Evolutionary conservation across 163 green algal genomes (phyloP).

Genomic region (Scenedesmus sp.): DNA sequence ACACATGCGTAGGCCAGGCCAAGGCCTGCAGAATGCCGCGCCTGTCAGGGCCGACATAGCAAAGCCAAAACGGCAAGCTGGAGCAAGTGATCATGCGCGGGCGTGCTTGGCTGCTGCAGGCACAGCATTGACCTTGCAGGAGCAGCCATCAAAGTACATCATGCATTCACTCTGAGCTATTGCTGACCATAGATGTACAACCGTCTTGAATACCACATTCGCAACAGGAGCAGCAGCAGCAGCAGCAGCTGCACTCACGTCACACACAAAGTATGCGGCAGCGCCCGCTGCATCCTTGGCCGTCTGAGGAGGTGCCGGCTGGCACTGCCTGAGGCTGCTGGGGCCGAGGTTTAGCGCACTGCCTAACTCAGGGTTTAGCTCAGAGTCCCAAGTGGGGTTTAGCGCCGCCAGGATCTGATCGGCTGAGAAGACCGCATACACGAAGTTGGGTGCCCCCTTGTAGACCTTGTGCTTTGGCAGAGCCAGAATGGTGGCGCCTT

Average conservation of each 20-base stretch:
- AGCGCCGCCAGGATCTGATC: constrained; percentile 26
- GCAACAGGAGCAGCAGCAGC: neutral
- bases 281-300: constrained; percentile 1
- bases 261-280: constrained; percentile 45
- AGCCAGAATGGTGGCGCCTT: constrained; percentile 26
- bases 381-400: neutral
- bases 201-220: too few species aligned
- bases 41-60: too few species aligned
- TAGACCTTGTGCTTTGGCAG: constrained; percentile 47
- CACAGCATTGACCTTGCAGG: too few species aligned
- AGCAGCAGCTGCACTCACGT: constrained; percentile 15
- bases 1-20: too few species aligned
- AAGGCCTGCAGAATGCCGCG: too few species aligned
- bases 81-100: too few species aligned
- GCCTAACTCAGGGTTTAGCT: too few species aligned
- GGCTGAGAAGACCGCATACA: constrained; percentile 23
- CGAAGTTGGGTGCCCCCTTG: constrained; percentile 38
- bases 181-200: too few species aligned
- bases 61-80: too few species aligned
- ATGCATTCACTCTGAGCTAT: neutral
- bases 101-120: too few species aligned
- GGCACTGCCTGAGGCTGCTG: constrained; percentile 27
- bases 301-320: constrained; percentile 20
- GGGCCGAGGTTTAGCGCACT: neutral
- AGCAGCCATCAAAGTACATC: neutral